Conservation (phyloP, 352 stramenopile genomes). For the Phytopythium mirpurense region DNA sequence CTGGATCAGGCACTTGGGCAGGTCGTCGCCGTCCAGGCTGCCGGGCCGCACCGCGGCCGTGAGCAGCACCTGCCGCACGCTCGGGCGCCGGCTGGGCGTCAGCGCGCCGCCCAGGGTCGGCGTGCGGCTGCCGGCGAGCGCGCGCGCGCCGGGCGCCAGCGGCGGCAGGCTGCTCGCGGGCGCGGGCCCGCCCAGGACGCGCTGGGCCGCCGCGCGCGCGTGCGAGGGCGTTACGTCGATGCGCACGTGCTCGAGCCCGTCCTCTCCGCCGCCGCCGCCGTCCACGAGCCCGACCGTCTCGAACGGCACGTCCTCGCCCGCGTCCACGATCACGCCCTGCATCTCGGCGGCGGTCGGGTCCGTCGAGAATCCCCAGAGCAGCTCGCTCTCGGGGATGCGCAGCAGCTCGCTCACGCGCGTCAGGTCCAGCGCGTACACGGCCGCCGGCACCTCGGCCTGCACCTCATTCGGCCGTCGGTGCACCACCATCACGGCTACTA, state of each 20-base stretch:
- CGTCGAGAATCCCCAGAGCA: conserved; percentile 49
- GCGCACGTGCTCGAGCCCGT: conserved; percentile 9
- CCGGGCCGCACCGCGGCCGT: conserved; percentile 52
- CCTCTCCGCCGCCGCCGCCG: neutral
- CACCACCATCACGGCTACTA: conserved; percentile 31
- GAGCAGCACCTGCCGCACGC: conserved; percentile 54
- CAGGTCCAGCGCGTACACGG: conserved; percentile 54
- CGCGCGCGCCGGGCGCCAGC: neutral
- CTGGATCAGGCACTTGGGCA: conserved; percentile 72
- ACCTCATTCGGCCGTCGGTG: conserved; percentile 45
- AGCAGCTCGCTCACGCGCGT: conserved; percentile 44
- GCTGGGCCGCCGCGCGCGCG: neutral
- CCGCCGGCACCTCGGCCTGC: conserved; percentile 46
- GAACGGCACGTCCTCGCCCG: conserved; percentile 67
- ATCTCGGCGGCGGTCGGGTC: conserved; percentile 59
- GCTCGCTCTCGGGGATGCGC: conserved; percentile 39
- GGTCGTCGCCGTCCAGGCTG: conserved; percentile 44
- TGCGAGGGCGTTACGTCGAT: conserved; percentile 6
- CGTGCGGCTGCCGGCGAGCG: conserved; percentile 4
- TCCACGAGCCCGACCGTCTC: conserved; percentile 47
- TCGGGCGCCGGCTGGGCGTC: conserved; percentile 16
- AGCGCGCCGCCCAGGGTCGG: conserved; percentile 6
- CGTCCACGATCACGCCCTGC: conserved; percentile 73
- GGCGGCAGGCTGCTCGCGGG: conserved; percentile 11
- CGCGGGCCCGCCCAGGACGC: conserved; percentile 7